phyloP scores from a whole-genome alignment of 179 eudicot species.

The Beta lomatogona region DNA sequence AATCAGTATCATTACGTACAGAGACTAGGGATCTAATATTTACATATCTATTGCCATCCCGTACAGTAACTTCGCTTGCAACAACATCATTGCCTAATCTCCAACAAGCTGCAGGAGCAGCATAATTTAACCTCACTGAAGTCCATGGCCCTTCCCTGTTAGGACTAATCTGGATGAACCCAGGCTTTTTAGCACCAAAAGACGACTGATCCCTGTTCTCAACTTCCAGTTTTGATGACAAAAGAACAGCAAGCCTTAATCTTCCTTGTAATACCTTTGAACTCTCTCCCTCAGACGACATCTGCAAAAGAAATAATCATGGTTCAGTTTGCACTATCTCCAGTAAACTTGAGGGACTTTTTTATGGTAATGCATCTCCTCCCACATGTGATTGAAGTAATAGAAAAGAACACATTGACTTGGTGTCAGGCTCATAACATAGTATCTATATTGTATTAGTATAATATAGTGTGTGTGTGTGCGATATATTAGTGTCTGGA shows the following conservation, averaged over 20 bases:
- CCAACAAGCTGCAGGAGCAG: conserved; percentile 97
- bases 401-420: too few species aligned
- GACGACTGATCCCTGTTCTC: conserved; percentile 40
- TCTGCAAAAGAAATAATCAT: conserved; percentile 37
- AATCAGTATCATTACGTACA: conserved; percentile 73
- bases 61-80: conserved; percentile 89
- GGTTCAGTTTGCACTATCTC: conserved; percentile 7
- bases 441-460: too few species aligned
- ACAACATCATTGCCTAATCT: conserved; percentile 82
- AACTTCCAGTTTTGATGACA: conserved; percentile 54
- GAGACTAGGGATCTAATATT: conserved; percentile 87
- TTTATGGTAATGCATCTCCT: too few species aligned
- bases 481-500: too few species aligned
- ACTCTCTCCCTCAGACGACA: conserved; percentile 31
- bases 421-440: too few species aligned
- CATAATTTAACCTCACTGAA: conserved; percentile 78
- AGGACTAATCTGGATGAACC: conserved; percentile 89
- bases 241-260: conserved; percentile 65
- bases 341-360: background rate
- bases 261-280: conserved; percentile 44
- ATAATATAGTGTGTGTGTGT: too few species aligned
- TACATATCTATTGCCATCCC: conserved; percentile 85
- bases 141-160: conserved; percentile 94
- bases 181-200: conserved; percentile 48
- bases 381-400: too few species aligned